A percentile compares a stretch with the other conserved stretches of the same genome.
Evolutionary conservation across 129 eudicot species (phyloP).

Genomic region (Arctium minus): DNA sequence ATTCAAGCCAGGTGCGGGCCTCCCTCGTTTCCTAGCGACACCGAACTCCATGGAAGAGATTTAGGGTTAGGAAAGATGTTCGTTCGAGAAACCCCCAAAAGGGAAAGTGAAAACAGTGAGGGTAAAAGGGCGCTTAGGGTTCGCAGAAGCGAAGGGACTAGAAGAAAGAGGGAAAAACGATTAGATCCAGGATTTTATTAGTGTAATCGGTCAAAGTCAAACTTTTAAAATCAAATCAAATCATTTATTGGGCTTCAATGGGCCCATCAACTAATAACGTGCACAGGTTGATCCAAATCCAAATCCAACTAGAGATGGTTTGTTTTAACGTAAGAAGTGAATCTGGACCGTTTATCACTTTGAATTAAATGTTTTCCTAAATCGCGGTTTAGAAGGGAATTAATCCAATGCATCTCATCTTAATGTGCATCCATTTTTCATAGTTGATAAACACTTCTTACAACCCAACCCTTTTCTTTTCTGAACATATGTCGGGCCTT

Average conservation of each 20-base stretch:
- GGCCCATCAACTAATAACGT: neutral
- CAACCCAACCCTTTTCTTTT: no score
- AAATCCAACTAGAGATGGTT: no score
- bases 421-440: no score
- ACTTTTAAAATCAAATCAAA: neutral
- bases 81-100: neutral
- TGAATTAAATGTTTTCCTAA: no score
- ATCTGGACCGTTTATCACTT: no score
- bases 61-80: slow-evolving; percentile 5
- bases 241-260: neutral
- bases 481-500: no score
- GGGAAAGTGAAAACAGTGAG: neutral
- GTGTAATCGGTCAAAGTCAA: slow-evolving; percentile 13
- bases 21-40: slow-evolving; percentile 56
- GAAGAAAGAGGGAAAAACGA: neutral
- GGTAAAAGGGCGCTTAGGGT: slow-evolving; percentile 13
- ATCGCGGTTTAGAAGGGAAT: no score
- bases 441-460: no score
- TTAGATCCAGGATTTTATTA: neutral
- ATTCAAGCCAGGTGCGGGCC: slow-evolving; percentile 45
- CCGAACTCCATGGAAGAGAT: slow-evolving; percentile 55
- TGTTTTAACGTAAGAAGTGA: no score
- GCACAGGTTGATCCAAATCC: no score
- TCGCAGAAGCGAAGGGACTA: slow-evolving; percentile 8
- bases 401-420: no score